phyloP scores from a whole-genome alignment of 2,329 filamentous ascomycete species.

The Colletotrichum chrysophilum region DNA sequence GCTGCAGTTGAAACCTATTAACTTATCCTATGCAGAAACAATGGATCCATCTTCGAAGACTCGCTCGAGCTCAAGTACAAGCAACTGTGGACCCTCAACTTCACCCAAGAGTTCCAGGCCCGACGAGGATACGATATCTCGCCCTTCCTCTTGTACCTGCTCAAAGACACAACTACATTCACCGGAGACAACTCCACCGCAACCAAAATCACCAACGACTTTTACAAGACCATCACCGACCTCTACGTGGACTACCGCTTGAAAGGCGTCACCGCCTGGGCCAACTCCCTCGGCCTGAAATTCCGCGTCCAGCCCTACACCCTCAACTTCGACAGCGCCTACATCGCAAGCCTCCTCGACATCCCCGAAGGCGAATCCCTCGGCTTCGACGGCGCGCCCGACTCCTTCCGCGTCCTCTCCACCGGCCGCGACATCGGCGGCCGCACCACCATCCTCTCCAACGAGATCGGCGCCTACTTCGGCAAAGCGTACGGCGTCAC shows the following conservation, averaged over 20 bases:
- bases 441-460: not conserved
- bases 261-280: not conserved
- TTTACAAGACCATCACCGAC: not conserved
- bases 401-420: not conserved
- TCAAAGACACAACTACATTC: not conserved
- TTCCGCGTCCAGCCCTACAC: not conserved
- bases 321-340: not conserved
- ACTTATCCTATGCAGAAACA: not conserved
- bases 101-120: not conserved
- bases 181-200: not conserved
- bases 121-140: not conserved
- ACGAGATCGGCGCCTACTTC: not conserved
- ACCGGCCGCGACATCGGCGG: not conserved
- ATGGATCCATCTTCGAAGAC: not conserved
- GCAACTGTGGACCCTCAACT: not conserved
- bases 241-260: not conserved
- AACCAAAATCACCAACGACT: not conserved
- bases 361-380: not conserved
- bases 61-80: not conserved
- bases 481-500: not conserved
- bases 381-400: not conserved
- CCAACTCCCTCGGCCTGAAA: not conserved
- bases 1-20: accelerated
- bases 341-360: not conserved
- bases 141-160: not conserved